Percentiles rank a stretch among this genome's conserved stretches.
phyloP scores from a whole-genome alignment of 106 monocot genomes.

The Dendrobium huoshanense region DNA sequence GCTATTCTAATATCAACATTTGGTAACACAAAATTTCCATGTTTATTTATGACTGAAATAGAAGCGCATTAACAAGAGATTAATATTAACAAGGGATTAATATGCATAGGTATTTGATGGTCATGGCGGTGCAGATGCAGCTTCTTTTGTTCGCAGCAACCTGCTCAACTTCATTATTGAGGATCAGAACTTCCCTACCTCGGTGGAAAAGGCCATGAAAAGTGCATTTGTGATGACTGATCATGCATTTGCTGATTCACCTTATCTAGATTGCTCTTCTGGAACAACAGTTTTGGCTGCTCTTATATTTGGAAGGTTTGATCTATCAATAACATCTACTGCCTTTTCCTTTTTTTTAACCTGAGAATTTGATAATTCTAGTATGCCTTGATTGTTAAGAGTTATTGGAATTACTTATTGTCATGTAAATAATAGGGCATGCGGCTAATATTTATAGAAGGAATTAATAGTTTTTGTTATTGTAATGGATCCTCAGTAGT shows the following conservation, averaged over 20 bases:
- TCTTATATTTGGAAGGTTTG: constrained; percentile 70
- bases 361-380: too few species aligned
- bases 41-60: neutral
- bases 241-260: constrained; percentile 61
- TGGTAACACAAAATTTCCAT: neutral
- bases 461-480: too few species aligned
- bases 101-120: constrained; percentile 71
- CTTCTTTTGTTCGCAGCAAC: constrained; percentile 54
- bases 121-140: constrained; percentile 79
- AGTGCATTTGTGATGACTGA: constrained; percentile 67
- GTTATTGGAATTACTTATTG: too few species aligned
- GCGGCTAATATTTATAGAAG: too few species aligned
- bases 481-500: too few species aligned
- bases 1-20: neutral
- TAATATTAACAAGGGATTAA: neutral
- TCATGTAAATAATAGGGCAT: too few species aligned
- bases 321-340: too few species aligned
- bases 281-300: constrained; percentile 66
- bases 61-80: neutral
- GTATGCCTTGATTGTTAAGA: too few species aligned
- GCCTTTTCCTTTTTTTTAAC: too few species aligned
- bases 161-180: constrained; percentile 55
- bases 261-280: constrained; percentile 47
- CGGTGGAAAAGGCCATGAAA: constrained; percentile 48
- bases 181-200: constrained; percentile 42